Conservation (phyloP, 2,329 filamentous ascomycete genomes). For the Pseudocercospora macadamiae region DNA sequence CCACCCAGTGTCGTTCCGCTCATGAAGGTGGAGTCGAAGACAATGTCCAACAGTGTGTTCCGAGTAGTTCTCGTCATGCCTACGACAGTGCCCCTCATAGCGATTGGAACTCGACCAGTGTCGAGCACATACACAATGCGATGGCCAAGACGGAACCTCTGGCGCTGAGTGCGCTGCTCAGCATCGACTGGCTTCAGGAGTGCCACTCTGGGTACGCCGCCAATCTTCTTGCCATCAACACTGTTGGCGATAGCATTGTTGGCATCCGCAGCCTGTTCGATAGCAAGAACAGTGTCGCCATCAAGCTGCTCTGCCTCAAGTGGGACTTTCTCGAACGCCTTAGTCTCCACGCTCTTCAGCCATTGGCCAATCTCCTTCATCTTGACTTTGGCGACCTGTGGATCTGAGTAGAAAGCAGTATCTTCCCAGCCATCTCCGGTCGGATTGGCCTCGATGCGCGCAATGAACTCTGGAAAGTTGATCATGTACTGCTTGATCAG, state of each 20-base stretch:
- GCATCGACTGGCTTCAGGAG: conserved; percentile 92
- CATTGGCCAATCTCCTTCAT: conserved; percentile 93
- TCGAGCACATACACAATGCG: conserved; percentile 91
- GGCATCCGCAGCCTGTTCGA: conserved; percentile 75
- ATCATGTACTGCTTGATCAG: conserved; percentile 88
- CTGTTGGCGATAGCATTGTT: conserved; percentile 52
- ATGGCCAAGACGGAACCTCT: conserved; percentile 82
- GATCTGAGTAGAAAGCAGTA: conserved; percentile 79
- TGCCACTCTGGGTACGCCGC: conserved; percentile 80
- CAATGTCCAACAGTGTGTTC: conserved; percentile 80
- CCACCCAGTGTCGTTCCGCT: conserved; percentile 90
- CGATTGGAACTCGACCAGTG: conserved; percentile 92
- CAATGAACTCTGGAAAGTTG: conserved; percentile 93
- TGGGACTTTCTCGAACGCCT: conserved; percentile 92
- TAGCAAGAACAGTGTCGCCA: conserved; percentile 79
- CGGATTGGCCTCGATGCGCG: conserved; percentile 80
- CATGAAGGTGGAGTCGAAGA: conserved; percentile 97
- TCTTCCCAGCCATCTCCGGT: conserved; percentile 82
- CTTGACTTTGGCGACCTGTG: conserved; percentile 70
- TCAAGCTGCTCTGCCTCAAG: conserved; percentile 96
- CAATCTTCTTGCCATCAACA: conserved; percentile 69
- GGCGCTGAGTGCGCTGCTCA: conserved; percentile 86
- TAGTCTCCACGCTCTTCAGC: conserved; percentile 89
- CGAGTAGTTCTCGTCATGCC: conserved; percentile 88
- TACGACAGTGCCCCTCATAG: conserved; percentile 87